Base-by-base conservation (phyloP, 441 rosid genomes). In the Mallotus repandus region DNA sequence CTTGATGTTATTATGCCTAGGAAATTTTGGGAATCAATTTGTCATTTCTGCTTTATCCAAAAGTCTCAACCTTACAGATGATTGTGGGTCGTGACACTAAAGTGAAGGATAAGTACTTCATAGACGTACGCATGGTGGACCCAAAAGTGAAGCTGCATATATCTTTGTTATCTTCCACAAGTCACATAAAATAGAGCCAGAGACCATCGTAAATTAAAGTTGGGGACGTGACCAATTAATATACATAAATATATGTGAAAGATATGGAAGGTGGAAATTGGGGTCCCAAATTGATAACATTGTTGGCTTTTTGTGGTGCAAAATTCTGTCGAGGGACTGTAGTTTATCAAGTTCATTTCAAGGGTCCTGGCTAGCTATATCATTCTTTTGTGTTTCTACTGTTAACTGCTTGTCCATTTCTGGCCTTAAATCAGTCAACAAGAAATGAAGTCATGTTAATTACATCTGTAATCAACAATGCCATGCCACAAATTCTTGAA, bases 241-340 rank as follows among this genome's bases (percentile, higher is more conserved):
- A 48, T 9, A 10, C 16, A 50, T 13, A 9, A 7, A 50, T 7
- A 25, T 8, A 66, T 5, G 56, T 38, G 41, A 38, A 32, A 38
- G 13, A 25, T 14, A 29, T 4, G 38, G 18, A 9, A 19, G 29
- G 43, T 9, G 15, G n/a, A 57, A 8, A 56, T 38, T 21, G 22
- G 64, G 74, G 68, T 61, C 68, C 74, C 68, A 14, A 71, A n/a
- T 54, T 50, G 68, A 62, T 61, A 45, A 18, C 74, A 50, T 13
- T 62, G 35, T 8, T 71, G 73, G 15, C 32, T 56, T 59, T 59
- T 19, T 12, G n/a, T 14, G 54, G 63, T 55, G 25, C 35, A 21
- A 41, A 41, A 46, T 6, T 70, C n/a, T 9, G 45, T 19, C 15
- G 16, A 62, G 14, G 54, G 11, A 66, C 8, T 2, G 8, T 29